These are phyloP conservation scores for Xylariomycetidae sp. DNA, from an alignment of 2,329 filamentous ascomycete species.

Conservation along the genomic window DNA sequence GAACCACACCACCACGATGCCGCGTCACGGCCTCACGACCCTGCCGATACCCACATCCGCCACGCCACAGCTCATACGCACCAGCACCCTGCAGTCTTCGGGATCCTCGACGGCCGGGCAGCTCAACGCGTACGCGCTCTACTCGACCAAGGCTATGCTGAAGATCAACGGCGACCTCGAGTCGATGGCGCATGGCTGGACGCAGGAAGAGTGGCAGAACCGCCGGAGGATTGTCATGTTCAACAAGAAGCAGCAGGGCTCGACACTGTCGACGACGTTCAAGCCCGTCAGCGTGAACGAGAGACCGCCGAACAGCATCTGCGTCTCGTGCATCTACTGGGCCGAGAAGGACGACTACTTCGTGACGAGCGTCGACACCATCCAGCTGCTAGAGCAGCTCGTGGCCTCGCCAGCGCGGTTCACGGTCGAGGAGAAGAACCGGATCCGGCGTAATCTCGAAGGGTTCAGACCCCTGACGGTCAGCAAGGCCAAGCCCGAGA, in stretches of 20 bases:
- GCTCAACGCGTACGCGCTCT: slow-evolving; percentile 74
- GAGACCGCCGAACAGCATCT: slow-evolving; percentile 77
- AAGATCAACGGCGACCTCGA: slow-evolving; percentile 84
- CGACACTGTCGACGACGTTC: slow-evolving; percentile 77
- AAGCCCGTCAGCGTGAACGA: slow-evolving; percentile 74
- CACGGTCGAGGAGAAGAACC: slow-evolving; percentile 96
- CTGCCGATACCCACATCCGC: slow-evolving; percentile 42
- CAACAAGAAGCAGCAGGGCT: slow-evolving; percentile 74
- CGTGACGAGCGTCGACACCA: slow-evolving; percentile 95
- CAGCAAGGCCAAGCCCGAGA: slow-evolving; percentile 86
- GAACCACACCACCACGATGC: slow-evolving; percentile 38
- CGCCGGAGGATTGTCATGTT: slow-evolving; percentile 87
- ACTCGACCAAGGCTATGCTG: slow-evolving; percentile 77
- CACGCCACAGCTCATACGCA: slow-evolving; percentile 49
- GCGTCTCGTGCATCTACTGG: slow-evolving; percentile 98
- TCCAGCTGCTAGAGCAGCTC: slow-evolving; percentile 87
- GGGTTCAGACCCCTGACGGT: slow-evolving; percentile 90
- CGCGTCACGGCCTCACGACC: slow-evolving; percentile 42
- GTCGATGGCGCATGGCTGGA: slow-evolving; percentile 80
- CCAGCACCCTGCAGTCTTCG: slow-evolving; percentile 46
- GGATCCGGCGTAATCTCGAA: slow-evolving; percentile 91
- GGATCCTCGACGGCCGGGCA: slow-evolving; percentile 39
- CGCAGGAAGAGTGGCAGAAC: slow-evolving; percentile 70
- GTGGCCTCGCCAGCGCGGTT: slow-evolving; percentile 73
- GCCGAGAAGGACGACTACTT: slow-evolving; percentile 85